These are phyloP conservation scores for Suillus alpinus DNA, from an alignment of 768 basidiomycete genomes.

Conservation along the genomic window DNA sequence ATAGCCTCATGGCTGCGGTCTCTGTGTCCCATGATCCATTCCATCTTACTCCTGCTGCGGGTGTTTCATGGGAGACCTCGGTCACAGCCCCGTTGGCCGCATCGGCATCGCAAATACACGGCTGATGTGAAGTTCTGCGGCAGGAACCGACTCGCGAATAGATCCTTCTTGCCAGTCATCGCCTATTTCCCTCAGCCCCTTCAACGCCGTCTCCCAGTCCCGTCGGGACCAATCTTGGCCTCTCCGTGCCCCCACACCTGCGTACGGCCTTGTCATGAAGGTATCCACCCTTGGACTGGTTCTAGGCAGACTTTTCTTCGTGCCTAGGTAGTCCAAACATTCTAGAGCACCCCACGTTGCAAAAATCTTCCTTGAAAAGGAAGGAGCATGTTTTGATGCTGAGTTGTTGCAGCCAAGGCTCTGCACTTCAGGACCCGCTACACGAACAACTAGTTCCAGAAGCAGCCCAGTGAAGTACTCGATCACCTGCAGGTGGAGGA, in stretches of 20 bases:
- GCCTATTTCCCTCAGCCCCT: slow-evolving; percentile 46
- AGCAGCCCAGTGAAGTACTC: slow-evolving; percentile 67
- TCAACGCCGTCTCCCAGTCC: slow-evolving; percentile 61
- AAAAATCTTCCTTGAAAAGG: slow-evolving; percentile 41
- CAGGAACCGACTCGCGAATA: slow-evolving; percentile 48
- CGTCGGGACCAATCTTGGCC: slow-evolving; percentile 73
- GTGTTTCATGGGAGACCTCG: not conserved
- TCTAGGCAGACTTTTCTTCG: slow-evolving; percentile 31
- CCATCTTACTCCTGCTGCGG: not conserved
- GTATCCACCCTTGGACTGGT: slow-evolving; percentile 47
- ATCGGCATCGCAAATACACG: slow-evolving; percentile 46
- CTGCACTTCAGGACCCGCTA: slow-evolving; percentile 47
- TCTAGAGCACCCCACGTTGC: slow-evolving; percentile 53
- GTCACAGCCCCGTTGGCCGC: slow-evolving; percentile 38
- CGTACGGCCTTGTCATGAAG: slow-evolving; percentile 51
- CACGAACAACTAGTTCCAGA: slow-evolving; percentile 52
- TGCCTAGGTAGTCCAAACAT: slow-evolving; percentile 54
- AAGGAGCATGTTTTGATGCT: slow-evolving; percentile 58
- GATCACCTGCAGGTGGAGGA: slow-evolving; percentile 65
- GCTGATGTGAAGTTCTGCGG: slow-evolving; percentile 47
- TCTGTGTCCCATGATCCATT: not conserved
- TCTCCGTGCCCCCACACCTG: slow-evolving; percentile 50
- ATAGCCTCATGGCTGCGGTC: not conserved
- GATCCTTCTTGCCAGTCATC: slow-evolving; percentile 49
- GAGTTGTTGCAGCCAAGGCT: slow-evolving; percentile 30